Conservation (phyloP, 2,329 filamentous ascomycete species). For the Ceratocystis destructans region DNA sequence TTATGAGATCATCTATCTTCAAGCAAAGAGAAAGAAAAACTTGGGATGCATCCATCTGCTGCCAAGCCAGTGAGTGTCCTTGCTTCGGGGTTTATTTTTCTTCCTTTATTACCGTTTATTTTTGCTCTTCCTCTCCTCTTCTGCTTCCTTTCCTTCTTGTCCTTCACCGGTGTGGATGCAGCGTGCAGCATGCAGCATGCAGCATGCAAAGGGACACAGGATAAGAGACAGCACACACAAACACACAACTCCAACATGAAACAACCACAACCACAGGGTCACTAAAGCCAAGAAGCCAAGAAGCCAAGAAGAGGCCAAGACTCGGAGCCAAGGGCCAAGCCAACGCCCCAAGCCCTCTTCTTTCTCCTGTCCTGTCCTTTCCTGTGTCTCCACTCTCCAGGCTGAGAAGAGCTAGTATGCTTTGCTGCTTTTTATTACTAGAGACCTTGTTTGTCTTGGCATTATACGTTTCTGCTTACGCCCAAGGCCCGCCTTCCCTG, state of each 20-base stretch:
- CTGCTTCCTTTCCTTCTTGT: background rate
- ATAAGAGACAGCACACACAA: background rate
- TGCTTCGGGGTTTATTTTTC: no score
- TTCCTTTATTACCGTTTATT: no score
- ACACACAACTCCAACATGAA: background rate
- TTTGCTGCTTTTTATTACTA: background rate
- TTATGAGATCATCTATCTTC: no score
- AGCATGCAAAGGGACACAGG: background rate
- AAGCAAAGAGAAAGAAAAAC: no score
- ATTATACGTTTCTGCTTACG: background rate
- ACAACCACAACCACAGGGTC: background rate
- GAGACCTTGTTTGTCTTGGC: background rate
- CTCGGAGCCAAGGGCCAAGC: background rate
- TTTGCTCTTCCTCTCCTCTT: background rate
- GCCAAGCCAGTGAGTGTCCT: no score
- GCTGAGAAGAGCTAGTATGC: background rate
- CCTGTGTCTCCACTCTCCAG: background rate
- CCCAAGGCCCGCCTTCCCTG: no score
- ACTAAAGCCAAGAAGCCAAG: conserved; percentile 3
- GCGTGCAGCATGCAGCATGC: background rate
- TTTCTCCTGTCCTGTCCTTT: background rate
- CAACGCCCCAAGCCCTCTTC: background rate
- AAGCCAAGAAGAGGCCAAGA: conserved; percentile 5
- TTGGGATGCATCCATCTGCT: no score
- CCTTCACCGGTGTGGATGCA: no score